A percentile compares a stretch with the other conserved stretches of the same genome.
Evolutionary conservation across 2,329 filamentous ascomycete genomes (phyloP).

Genomic region (Alternaria triticimaculans): DNA sequence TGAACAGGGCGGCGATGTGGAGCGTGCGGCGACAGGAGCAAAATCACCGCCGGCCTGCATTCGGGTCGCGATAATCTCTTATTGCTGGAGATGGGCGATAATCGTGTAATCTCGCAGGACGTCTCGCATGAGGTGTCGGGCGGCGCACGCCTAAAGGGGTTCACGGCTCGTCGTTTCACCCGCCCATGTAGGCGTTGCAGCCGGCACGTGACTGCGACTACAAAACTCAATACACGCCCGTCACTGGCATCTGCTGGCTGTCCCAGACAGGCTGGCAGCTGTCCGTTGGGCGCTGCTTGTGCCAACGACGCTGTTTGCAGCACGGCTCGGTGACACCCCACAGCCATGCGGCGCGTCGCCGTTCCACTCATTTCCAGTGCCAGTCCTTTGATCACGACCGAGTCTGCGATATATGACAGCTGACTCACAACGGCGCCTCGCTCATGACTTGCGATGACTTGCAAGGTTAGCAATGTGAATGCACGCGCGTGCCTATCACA

Average conservation of each 20-base stretch:
- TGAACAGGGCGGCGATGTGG: slow-evolving; percentile 8
- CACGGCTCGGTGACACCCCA: slow-evolving; percentile 2
- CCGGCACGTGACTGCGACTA: slow-evolving; percentile 5
- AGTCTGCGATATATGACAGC: slow-evolving; percentile 10
- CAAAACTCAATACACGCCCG: not conserved
- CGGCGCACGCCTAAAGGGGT: slow-evolving; percentile 28
- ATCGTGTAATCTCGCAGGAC: slow-evolving; percentile 4
- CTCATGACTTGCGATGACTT: slow-evolving; percentile 3
- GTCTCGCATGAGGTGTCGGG: not conserved
- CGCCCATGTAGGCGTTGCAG: slow-evolving; percentile 6
- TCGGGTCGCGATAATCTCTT: not conserved
- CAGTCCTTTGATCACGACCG: slow-evolving; percentile 2
- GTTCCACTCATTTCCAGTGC: slow-evolving; percentile 10
- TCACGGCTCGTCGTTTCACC: slow-evolving; percentile 12
- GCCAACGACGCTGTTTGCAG: not conserved
- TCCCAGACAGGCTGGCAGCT: not conserved
- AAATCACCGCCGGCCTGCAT: slow-evolving; percentile 6
- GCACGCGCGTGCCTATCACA: not conserved
- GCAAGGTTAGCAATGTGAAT: slow-evolving; percentile 2
- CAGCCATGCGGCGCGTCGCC: slow-evolving; percentile 8
- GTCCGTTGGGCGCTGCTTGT: not conserved
- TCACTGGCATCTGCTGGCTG: not conserved
- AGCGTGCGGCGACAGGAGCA: slow-evolving; percentile 3
- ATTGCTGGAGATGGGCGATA: not conserved
- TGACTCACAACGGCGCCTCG: slow-evolving; percentile 5